These are phyloP conservation scores for Apium graveolens DNA, from an alignment of 129 eudicot genomes.

Conservation along the genomic window DNA sequence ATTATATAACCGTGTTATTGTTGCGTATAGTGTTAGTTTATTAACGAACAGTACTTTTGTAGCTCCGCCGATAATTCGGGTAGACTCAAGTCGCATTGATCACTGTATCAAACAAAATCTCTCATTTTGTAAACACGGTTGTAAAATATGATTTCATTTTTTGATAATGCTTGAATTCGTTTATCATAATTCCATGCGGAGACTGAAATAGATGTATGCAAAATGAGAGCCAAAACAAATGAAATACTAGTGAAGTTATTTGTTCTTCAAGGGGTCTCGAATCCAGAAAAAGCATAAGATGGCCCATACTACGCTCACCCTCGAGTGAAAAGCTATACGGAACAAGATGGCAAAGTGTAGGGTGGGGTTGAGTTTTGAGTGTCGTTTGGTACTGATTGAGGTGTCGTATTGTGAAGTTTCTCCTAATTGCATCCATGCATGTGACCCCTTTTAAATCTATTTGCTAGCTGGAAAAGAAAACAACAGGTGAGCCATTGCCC, in stretches of 20 bases:
- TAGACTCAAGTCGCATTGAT: background rate
- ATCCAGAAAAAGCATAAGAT: background rate
- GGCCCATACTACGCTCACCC: slow-evolving; percentile 21
- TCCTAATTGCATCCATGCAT: slow-evolving; percentile 29
- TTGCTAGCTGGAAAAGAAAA: slow-evolving; percentile 27
- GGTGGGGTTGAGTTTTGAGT: slow-evolving; percentile 2
- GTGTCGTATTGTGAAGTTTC: slow-evolving; percentile 25
- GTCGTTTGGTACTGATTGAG: slow-evolving; percentile 20
- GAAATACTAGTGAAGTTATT: background rate
- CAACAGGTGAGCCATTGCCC: slow-evolving; percentile 15
- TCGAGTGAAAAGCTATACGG: slow-evolving; percentile 7
- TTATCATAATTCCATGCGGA: background rate
- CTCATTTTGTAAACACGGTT: background rate
- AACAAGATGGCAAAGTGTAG: slow-evolving; percentile 24
- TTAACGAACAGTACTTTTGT: too few species aligned
- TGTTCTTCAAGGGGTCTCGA: background rate
- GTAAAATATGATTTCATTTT: background rate
- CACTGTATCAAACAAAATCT: background rate
- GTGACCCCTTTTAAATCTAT: slow-evolving; percentile 16
- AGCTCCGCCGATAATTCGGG: background rate
- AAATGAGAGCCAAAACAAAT: background rate
- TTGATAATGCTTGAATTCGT: background rate
- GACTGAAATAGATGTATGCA: background rate
- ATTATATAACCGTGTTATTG: too few species aligned
- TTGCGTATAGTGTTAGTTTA: too few species aligned